Conservation (phyloP, 352 stramenopile genomes). For the Thraustochytrium sp. region DNA sequence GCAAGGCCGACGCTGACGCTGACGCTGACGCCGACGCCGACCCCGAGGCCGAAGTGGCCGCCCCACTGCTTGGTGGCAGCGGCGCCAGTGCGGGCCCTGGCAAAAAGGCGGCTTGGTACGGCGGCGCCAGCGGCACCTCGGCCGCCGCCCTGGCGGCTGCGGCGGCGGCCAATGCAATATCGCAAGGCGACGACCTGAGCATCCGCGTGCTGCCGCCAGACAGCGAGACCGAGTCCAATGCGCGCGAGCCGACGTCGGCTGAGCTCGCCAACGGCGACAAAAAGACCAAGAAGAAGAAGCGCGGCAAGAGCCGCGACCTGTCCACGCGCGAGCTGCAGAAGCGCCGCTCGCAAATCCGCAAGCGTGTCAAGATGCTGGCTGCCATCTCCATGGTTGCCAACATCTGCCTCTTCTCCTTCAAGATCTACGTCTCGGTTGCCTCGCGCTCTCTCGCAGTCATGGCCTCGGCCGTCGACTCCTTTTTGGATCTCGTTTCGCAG, state of each 20-base stretch:
- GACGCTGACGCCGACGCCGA: not conserved
- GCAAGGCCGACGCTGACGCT: not conserved
- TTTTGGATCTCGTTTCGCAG: constrained; percentile 41
- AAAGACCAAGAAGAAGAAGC: constrained; percentile 21
- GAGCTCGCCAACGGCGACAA: not conserved
- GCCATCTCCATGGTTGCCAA: constrained; percentile 32
- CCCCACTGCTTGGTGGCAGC: not conserved
- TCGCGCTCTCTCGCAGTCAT: constrained; percentile 42
- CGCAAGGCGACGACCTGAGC: not conserved
- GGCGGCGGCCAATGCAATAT: too few species aligned
- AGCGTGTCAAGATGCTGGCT: not conserved
- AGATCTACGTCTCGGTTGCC: constrained; percentile 41
- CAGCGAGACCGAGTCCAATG: not conserved
- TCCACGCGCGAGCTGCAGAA: not conserved
- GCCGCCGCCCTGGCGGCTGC: too few species aligned
- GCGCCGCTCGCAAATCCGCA: not conserved
- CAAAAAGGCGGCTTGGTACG: not conserved
- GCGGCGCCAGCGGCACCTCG: too few species aligned
- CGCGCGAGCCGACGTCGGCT: too few species aligned
- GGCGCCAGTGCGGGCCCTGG: not conserved
- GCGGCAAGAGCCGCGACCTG: not conserved
- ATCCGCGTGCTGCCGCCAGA: not conserved
- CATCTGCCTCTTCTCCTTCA: constrained; percentile 32
- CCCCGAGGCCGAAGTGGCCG: not conserved
- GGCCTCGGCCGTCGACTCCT: constrained; percentile 37